Conservation (phyloP, 2,329 filamentous ascomycete genomes). For the Exophiala sp. region DNA sequence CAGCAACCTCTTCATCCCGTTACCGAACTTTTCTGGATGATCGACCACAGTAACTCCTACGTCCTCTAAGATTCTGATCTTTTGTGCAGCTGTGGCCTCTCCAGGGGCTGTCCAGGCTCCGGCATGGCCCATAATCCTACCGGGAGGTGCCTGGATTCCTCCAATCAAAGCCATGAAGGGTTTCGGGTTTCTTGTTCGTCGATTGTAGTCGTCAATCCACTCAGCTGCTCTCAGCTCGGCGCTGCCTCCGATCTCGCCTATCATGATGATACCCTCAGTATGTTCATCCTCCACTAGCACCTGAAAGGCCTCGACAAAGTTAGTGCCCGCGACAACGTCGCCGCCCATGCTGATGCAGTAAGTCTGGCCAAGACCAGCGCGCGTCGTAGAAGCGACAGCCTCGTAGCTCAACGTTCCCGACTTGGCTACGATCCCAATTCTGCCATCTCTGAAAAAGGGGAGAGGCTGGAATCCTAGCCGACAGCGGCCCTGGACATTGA, state of each 20-base stretch:
- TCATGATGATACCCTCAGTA: slow-evolving; percentile 64
- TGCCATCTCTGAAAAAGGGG: slow-evolving; percentile 62
- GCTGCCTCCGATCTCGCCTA: slow-evolving; percentile 66
- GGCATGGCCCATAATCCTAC: slow-evolving; percentile 71
- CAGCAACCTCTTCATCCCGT: slow-evolving; percentile 59
- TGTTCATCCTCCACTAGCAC: slow-evolving; percentile 61
- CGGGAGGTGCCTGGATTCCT: slow-evolving; percentile 57
- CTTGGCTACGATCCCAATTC: slow-evolving; percentile 71
- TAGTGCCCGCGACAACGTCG: slow-evolving; percentile 67
- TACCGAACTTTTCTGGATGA: slow-evolving; percentile 69
- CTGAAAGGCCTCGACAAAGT: slow-evolving; percentile 63
- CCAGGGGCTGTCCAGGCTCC: slow-evolving; percentile 65
- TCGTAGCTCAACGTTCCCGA: slow-evolving; percentile 77
- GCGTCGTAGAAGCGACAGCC: slow-evolving; percentile 66
- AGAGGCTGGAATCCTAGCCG: slow-evolving; percentile 71
- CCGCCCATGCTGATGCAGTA: slow-evolving; percentile 73
- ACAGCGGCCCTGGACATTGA: slow-evolving; percentile 64
- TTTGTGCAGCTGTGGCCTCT: slow-evolving; percentile 59
- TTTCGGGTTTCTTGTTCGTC: slow-evolving; percentile 56
- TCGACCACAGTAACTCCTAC: slow-evolving; percentile 66
- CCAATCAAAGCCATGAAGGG: slow-evolving; percentile 68
- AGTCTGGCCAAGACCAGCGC: slow-evolving; percentile 69
- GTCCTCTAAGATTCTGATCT: slow-evolving; percentile 59
- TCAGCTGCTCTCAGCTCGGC: slow-evolving; percentile 66
- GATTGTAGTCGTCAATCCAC: slow-evolving; percentile 63